Evolutionary conservation across 148 eudicot genomes (phyloP).

Genomic region (Amaranthus cruentus): DNA sequence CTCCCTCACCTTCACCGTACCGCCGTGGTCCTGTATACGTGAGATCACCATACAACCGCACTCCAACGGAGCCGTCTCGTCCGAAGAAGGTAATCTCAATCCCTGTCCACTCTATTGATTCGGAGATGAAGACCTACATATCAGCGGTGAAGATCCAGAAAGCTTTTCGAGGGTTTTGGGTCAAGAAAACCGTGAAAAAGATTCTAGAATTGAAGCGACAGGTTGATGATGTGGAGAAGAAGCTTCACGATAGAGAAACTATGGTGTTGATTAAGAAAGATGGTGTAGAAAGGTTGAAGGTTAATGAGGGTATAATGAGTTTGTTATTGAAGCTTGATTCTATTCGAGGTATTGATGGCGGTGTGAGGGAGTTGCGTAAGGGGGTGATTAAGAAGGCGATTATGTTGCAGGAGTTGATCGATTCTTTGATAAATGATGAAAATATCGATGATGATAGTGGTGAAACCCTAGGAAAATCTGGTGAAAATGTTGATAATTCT

Average conservation of each 20-base stretch:
- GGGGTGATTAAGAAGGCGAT: constrained; percentile 52
- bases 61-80: not conserved
- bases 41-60: not conserved
- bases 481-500: not conserved
- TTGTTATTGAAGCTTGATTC: constrained; percentile 64
- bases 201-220: constrained; percentile 33
- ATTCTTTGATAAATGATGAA: constrained; percentile 19
- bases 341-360: constrained; percentile 39
- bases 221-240: constrained; percentile 41
- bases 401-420: constrained; percentile 53
- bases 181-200: constrained; percentile 49
- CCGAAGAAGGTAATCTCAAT: constrained; percentile 37
- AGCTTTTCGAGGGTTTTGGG: constrained; percentile 53
- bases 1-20: not conserved
- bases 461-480: not conserved
- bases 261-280: constrained; percentile 36
- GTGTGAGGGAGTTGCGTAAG: constrained; percentile 54
- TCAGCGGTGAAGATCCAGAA: constrained; percentile 52
- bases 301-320: constrained; percentile 43
- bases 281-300: constrained; percentile 44
- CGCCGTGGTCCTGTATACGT: not conserved
- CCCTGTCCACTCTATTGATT: constrained; percentile 37
- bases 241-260: constrained; percentile 23
- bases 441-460: constrained; percentile 1
- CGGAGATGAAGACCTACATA: constrained; percentile 13